These are phyloP conservation scores for Aquilaria yunnanensis DNA, from an alignment of 345 rosid species.

Conservation along the genomic window DNA sequence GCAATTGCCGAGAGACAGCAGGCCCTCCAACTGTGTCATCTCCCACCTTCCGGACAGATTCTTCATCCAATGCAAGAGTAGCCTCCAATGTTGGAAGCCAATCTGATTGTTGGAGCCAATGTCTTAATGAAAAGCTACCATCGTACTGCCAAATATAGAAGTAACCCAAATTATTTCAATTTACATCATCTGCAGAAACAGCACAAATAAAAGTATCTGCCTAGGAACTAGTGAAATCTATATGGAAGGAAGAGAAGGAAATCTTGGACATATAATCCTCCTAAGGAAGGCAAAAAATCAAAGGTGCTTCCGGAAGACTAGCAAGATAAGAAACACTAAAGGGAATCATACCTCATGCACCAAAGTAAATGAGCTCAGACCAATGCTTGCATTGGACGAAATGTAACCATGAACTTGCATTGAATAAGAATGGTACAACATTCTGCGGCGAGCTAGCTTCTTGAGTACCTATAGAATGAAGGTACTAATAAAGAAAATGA, in stretches of 20 bases:
- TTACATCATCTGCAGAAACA: background rate
- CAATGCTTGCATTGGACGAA: slow-evolving; percentile 34
- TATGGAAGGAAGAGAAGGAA: background rate
- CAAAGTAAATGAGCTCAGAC: slow-evolving; percentile 48
- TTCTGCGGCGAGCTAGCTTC: slow-evolving; percentile 68
- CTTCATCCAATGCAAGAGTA: slow-evolving; percentile 93
- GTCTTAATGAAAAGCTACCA: slow-evolving; percentile 91
- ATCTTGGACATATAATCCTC: background rate
- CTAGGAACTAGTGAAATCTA: background rate
- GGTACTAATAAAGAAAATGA: slow-evolving; percentile 5
- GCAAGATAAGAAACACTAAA: background rate
- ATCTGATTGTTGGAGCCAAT: slow-evolving; percentile 92
- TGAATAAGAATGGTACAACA: slow-evolving; percentile 87
- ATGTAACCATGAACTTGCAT: slow-evolving; percentile 91
- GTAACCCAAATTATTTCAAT: background rate
- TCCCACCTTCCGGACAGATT: slow-evolving; percentile 74
- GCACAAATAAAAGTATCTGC: background rate
- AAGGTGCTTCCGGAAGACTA: background rate
- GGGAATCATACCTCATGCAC: slow-evolving; percentile 69
- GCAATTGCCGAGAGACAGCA: slow-evolving; percentile 77
- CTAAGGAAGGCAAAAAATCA: background rate
- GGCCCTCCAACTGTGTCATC: slow-evolving; percentile 98
- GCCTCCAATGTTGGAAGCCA: slow-evolving; percentile 98
- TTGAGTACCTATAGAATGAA: slow-evolving; percentile 56
- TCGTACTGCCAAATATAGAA: slow-evolving; percentile 49